Conservation (phyloP, 805 yeast species). For the Brettanomyces bruxellensis region DNA sequence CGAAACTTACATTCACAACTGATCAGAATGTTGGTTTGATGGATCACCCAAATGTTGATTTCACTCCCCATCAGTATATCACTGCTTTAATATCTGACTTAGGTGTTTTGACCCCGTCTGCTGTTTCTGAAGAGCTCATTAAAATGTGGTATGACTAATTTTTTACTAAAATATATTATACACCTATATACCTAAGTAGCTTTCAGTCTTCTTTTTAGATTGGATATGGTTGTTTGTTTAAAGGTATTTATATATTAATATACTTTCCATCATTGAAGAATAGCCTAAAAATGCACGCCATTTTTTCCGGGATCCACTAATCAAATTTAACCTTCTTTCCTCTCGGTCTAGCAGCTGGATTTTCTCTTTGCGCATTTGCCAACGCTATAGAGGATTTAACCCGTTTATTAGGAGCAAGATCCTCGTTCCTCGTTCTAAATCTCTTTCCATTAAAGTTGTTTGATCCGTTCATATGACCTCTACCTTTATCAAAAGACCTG, state of each 20-base stretch:
- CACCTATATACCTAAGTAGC: neutral
- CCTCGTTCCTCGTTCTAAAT: slow-evolving; percentile 2
- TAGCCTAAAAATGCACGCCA: too few species aligned
- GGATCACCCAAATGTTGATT: slow-evolving; percentile 63
- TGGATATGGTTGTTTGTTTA: neutral
- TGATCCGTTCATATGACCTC: slow-evolving; percentile 6
- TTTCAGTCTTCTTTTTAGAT: neutral
- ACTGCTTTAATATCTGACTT: slow-evolving; percentile 94
- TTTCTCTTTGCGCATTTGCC: slow-evolving; percentile 81
- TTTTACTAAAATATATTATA: neutral
- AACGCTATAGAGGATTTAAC: slow-evolving; percentile 75
- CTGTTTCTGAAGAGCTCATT: slow-evolving; percentile 96
- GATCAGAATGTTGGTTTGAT: slow-evolving; percentile 23
- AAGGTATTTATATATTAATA: neutral
- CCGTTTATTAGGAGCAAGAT: slow-evolving; percentile 32
- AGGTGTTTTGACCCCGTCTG: slow-evolving; percentile 95
- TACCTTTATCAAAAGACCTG: neutral
- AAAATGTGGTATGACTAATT: slow-evolving; percentile 91
- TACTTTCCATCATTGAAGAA: neutral
- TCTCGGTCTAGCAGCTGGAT: slow-evolving; percentile 79
- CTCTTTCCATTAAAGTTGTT: neutral
- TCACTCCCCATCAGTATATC: slow-evolving; percentile 91
- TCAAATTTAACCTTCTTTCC: slow-evolving; percentile 81
- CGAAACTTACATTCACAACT: slow-evolving; percentile 33
- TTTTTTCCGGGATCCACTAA: too few species aligned